Percentiles rank a stretch among this genome's conserved stretches.
These are phyloP conservation scores for Castanea mollissima DNA, from an alignment of 306 rosid species.

Conservation along the genomic window DNA sequence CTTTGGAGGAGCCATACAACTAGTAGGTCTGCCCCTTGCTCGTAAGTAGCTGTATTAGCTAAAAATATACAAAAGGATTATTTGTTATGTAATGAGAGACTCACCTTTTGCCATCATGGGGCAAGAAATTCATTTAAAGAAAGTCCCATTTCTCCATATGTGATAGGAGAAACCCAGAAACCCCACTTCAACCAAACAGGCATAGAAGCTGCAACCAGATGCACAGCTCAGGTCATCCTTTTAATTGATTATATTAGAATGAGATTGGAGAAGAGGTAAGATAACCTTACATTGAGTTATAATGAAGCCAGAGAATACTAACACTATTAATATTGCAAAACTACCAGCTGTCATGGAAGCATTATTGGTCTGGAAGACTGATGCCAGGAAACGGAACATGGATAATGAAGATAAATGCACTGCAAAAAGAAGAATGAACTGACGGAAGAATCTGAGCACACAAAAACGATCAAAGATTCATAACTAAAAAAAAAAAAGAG, in stretches of 20 bases:
- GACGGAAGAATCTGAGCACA: constrained; percentile 35
- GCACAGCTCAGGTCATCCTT: neutral
- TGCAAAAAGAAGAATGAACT: constrained; percentile 30
- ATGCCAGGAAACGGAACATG: constrained; percentile 37
- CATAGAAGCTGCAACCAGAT: constrained; percentile 32
- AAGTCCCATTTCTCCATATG: constrained; percentile 35
- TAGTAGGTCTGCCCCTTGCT: too few species aligned
- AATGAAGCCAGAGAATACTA: constrained; percentile 33
- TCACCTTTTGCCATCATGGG: constrained; percentile 34
- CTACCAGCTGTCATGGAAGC: constrained; percentile 28
- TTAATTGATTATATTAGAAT: neutral
- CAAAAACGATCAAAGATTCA: neutral
- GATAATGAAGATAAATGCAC: constrained; percentile 32
- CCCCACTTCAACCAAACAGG: constrained; percentile 37
- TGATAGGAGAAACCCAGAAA: constrained; percentile 35
- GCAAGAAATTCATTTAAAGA: constrained; percentile 31
- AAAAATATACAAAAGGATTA: neutral
- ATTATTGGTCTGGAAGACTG: constrained; percentile 19
- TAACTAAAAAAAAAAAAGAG: neutral
- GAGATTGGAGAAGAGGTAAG: neutral
- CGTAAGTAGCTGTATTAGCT: neutral
- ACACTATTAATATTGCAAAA: constrained; percentile 2
- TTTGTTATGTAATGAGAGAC: neutral
- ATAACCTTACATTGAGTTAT: constrained; percentile 23
- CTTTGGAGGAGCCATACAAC: too few species aligned